Evolutionary conservation across 192 early-diverging fungal species (phyloP).

Genomic region (Linnemannia zychae): DNA sequence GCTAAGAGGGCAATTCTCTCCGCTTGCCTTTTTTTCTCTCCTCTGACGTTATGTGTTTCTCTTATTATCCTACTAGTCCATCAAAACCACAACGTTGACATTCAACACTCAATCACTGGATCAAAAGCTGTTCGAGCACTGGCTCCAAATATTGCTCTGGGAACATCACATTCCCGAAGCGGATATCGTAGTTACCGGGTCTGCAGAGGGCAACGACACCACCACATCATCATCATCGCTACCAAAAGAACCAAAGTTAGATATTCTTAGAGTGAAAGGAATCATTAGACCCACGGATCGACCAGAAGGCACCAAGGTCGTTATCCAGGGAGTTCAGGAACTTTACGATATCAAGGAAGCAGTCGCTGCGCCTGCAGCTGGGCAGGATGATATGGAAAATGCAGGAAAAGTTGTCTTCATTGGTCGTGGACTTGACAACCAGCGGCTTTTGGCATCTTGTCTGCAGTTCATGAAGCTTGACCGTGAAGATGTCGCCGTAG

Average conservation of each 20-base stretch:
- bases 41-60: conserved; percentile 26
- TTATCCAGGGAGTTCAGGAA: conserved; percentile 77
- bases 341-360: conserved; percentile 68
- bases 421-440: conserved; percentile 50
- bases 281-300: conserved; percentile 59
- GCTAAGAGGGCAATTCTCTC: no score
- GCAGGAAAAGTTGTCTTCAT: conserved; percentile 58
- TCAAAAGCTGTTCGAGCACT: conserved; percentile 65
- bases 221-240: not conserved
- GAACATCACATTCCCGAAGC: conserved; percentile 66
- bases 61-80: conserved; percentile 66
- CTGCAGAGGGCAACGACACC: not conserved
- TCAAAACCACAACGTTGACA: conserved; percentile 61
- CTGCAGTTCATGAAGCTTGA: conserved; percentile 24
- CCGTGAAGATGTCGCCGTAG: conserved; percentile 14
- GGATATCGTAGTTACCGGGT: not conserved
- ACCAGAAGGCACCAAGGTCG: conserved; percentile 51
- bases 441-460: conserved; percentile 28
- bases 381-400: conserved; percentile 23
- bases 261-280: conserved; percentile 73
- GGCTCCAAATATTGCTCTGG: conserved; percentile 83
- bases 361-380: not conserved
- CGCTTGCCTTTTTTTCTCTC: not conserved
- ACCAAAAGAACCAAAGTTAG: conserved; percentile 37
- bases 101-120: conserved; percentile 67